Evolutionary conservation across 2,329 filamentous ascomycete genomes (phyloP), one percentile per base, ranked within the genome.

Genomic region (Sarocladium oryzae): DNA sequence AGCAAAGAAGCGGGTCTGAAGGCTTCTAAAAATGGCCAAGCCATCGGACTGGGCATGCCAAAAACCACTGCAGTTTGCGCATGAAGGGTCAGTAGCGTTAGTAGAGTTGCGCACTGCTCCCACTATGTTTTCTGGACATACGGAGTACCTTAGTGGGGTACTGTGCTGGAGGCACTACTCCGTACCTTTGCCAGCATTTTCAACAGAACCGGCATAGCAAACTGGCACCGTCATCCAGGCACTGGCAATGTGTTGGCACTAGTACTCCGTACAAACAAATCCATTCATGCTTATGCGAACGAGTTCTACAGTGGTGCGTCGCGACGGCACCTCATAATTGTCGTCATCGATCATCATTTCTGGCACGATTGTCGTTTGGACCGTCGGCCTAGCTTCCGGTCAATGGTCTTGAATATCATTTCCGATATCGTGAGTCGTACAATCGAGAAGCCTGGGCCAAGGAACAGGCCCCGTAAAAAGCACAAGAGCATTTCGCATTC

Each of bases 21-120:
- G 43, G 16, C 24, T 48, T 48, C 43, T 48, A 48, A 48, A 48
- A 48, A 48, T 48, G 43, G 43, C 43, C 11, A 16, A 30, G 20
- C 24, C 43, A 32, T 16, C 23, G n/a, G 5, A 48, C 6, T 48
- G 43, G 43, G 26, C 28, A 16, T 48, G 28, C 28, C 43, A 5
- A 33, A 33, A n/a, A 4, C 16, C n/a, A n/a, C n/a, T n/a, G n/a
- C 28, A 21, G 16, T 48, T n/a, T 26, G 20, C 15, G 18, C 24
- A 13, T 26, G 26, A 45, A 20, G 40, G 43, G 9, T 6, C 33
- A 26, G 16, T 32, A 48, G 43, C 28, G 21, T n/a, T 13, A 48
- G 3, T 21, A 26, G 21, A 48, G 43, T 48, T 32, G 43, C 43
- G 43, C 16, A 26, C 43, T 26, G 26, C 26, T 32, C 15, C 10